Evolutionary conservation across 495 filamentous ascomycete genomes (phyloP).

Genomic region (Hypoxylon rickii): DNA sequence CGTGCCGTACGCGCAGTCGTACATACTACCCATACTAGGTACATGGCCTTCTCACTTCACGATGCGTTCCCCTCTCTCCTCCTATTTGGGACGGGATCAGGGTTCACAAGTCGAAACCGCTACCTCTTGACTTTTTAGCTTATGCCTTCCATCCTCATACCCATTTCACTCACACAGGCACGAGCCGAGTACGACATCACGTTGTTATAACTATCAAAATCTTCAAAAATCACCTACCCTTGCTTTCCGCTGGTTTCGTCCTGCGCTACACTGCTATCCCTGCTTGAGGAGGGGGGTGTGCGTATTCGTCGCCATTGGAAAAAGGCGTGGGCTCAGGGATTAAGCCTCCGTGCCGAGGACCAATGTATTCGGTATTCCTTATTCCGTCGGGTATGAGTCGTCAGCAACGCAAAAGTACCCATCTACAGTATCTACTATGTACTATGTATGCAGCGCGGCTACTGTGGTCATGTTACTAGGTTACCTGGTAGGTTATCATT

Average conservation of each 20-base stretch:
- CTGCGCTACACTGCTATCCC: constrained; percentile 18
- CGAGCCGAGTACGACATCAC: constrained; percentile 28
- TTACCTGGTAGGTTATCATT: constrained; percentile 6
- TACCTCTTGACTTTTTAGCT: constrained; percentile 13
- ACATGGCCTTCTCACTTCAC: constrained; percentile 12
- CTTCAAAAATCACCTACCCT: constrained; percentile 21
- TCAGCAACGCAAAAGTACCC: constrained; percentile 1
- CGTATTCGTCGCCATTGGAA: constrained; percentile 11
- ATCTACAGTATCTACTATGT: no score
- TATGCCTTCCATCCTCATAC: constrained; percentile 15
- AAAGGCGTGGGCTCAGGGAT: constrained; percentile 22
- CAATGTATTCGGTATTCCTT: constrained; percentile 14
- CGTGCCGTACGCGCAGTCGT: constrained; percentile 4
- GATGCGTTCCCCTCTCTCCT: constrained; percentile 17
- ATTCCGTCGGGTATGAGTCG: constrained; percentile 7
- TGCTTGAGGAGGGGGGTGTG: constrained; percentile 11
- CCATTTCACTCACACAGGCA: constrained; percentile 20
- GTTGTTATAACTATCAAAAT: constrained; percentile 15
- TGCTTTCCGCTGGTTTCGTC: constrained; percentile 31
- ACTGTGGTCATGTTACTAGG: no score
- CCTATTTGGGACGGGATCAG: constrained; percentile 8
- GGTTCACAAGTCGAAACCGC: constrained; percentile 17
- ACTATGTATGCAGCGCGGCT: no score
- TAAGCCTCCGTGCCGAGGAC: constrained; percentile 17
- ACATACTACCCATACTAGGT: no score